Base-by-base conservation (phyloP, 2,329 filamentous ascomycete genomes). In the Simplicillium sp. region DNA sequence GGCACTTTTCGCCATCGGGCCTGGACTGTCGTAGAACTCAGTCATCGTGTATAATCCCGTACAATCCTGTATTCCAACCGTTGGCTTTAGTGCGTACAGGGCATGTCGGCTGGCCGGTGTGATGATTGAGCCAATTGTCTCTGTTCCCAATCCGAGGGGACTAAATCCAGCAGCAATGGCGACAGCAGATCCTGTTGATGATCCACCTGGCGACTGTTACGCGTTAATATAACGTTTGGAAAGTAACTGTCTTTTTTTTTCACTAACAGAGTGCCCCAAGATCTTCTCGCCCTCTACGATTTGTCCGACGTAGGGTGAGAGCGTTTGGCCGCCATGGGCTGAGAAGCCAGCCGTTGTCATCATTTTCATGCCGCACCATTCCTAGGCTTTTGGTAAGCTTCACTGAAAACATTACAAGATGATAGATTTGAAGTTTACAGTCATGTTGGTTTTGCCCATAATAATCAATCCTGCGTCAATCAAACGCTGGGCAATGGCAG, bases 131-230 rank as follows among this genome's bases (percentile, higher is more conserved):
- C 57, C 56, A 11, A 52, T 46, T 7, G 59, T 61, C 44, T 62
- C 57, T 14, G 55, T 56, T 7, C 50, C 57, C 18, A 61, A 51
- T 8, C 55, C 51, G 4, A 62, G 44, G 20, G 58, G 58, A 20
- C 42, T 44, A 18, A 54, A 56, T 0, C 58, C 57, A 3, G 56
- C 55, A 0, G 56, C 50, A 0, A 59, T 51, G 3, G 51, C 50
- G 3, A 61, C 57, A 11, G 52, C 58, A n/a, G 59, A 59, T 15
- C 59, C 58, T 2, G 52, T 44, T 2, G 58, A 61, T 1, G 54
- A 62, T 25, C 58, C 59, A 1, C 54, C 54, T 1, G 58, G 57
- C 2, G 48, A 44, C 51, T 60, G 32, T 7, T 18, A 7, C 16
- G 15, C 34, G 3, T 8, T 7, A 25, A 32, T n/a, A 15, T 14